Percentiles rank a stretch among this genome's conserved stretches.
phyloP scores from a whole-genome alignment of 352 stramenopile species.

The Pythium phragmiticola region DNA sequence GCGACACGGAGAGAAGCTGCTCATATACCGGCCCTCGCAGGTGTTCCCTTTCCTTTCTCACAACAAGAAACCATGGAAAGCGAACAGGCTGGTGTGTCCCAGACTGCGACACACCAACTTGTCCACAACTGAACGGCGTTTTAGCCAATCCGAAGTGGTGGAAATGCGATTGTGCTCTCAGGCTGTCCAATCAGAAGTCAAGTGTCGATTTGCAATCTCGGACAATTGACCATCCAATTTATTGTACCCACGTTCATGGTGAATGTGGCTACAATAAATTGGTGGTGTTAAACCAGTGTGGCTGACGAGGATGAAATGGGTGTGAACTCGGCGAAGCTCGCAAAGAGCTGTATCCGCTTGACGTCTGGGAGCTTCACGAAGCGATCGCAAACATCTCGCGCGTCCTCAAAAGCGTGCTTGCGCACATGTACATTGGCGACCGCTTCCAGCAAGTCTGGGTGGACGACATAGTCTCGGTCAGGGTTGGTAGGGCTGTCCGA shows the following conservation, averaged over 20 bases:
- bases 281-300: neutral
- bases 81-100: neutral
- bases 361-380: conserved; percentile 25
- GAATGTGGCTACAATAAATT: too few relatives aligned
- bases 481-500: neutral
- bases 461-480: neutral
- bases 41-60: neutral
- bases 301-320: neutral
- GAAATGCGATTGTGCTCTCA: neutral
- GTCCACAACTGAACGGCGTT: neutral
- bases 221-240: conserved; percentile 11
- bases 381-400: conserved; percentile 15
- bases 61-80: neutral
- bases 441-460: conserved; percentile 16
- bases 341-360: conserved; percentile 23
- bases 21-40: conserved; percentile 8
- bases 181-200: neutral
- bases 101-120: neutral
- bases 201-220: neutral
- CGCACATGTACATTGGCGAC: conserved; percentile 24
- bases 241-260: neutral
- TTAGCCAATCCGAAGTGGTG: neutral
- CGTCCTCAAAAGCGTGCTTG: conserved; percentile 14
- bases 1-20: conserved; percentile 19
- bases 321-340: conserved; percentile 16